A percentile compares a stretch with the other conserved stretches of the same genome.
phyloP scores from a whole-genome alignment of 805 yeast species.

The Candida easanensis region DNA sequence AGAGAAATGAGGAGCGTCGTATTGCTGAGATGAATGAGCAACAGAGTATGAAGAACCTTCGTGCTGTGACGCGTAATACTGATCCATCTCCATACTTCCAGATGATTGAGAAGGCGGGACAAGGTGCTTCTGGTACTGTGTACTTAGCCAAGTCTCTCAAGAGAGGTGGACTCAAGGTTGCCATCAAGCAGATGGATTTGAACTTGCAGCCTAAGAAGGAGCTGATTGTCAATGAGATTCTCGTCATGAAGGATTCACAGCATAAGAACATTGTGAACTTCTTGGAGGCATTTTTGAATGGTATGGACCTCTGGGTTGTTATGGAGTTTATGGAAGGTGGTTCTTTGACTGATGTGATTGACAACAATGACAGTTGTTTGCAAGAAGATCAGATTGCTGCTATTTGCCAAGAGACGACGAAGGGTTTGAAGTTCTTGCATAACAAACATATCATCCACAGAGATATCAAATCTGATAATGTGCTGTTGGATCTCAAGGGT shows the following conservation, averaged over 20 bases:
- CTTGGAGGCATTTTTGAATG: conserved; percentile 78
- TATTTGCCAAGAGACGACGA: conserved; percentile 84
- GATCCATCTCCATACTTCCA: conserved; percentile 86
- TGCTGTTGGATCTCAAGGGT: conserved; percentile 75
- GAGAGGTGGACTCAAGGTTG: conserved; percentile 66
- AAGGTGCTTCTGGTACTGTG: conserved; percentile 97
- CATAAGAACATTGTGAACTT: conserved; percentile 95
- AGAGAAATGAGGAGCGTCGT: conserved; percentile 46
- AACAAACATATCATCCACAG: conserved; percentile 91
- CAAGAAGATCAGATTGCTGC: conserved; percentile 89
- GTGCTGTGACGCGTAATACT: conserved; percentile 73
- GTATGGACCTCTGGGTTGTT: conserved; percentile 88
- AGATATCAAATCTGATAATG: conserved; percentile 96
- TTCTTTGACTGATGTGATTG: conserved; percentile 91
- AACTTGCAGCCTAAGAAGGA: conserved; percentile 92
- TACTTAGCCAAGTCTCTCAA: conserved; percentile 72
- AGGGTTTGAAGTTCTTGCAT: conserved; percentile 90
- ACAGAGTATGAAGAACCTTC: conserved; percentile 77
- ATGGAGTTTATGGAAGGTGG: conserved; percentile 99
- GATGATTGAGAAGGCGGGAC: conserved; percentile 85
- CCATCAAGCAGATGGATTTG: conserved; percentile 94
- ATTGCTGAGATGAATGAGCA: conserved; percentile 74
- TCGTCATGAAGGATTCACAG: conserved; percentile 94
- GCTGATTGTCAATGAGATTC: conserved; percentile 89
- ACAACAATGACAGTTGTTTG: conserved; percentile 68